Evolutionary conservation across 768 basidiomycete genomes (phyloP).

Genomic region (Cubamyces sp.): DNA sequence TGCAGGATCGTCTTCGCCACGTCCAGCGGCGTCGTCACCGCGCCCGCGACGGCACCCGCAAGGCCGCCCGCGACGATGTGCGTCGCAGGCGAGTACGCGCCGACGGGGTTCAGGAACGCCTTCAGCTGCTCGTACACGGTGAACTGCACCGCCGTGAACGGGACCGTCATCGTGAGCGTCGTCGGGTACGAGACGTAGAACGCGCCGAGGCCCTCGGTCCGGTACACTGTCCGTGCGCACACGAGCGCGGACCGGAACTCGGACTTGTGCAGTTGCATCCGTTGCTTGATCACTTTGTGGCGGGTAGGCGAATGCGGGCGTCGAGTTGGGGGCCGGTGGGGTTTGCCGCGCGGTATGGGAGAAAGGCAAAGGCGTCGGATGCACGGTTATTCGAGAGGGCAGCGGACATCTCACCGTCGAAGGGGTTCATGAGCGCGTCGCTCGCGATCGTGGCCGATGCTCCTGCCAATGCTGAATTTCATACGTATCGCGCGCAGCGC

Average conservation of each 20-base stretch:
- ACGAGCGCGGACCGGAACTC: conserved; percentile 84
- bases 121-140: conserved; percentile 96
- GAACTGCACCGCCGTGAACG: conserved; percentile 98
- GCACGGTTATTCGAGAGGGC: conserved; percentile 13
- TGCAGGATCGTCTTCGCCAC: conserved; percentile 98
- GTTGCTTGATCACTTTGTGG: conserved; percentile 93
- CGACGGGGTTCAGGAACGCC: conserved; percentile 78
- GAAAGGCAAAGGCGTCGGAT: conserved; percentile 18
- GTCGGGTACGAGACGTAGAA: conserved; percentile 99
- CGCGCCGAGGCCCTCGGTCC: conserved; percentile 81
- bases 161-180: conserved; percentile 94
- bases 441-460: conserved; percentile 93
- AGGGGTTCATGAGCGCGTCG: conserved; percentile 99
- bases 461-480: conserved; percentile 77
- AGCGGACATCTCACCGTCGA: conserved; percentile 75
- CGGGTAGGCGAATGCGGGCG: neutral
- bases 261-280: conserved; percentile 97
- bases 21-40: conserved; percentile 94
- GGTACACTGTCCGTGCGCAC: conserved; percentile 87
- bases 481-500: neutral
- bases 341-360: conserved; percentile 2
- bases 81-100: conserved; percentile 88
- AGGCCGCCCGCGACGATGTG: conserved; percentile 92
- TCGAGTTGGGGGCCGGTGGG: neutral
- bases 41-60: conserved; percentile 93